phyloP scores from a whole-genome alignment of 805 yeast species.

The Myxozyma udenii region DNA sequence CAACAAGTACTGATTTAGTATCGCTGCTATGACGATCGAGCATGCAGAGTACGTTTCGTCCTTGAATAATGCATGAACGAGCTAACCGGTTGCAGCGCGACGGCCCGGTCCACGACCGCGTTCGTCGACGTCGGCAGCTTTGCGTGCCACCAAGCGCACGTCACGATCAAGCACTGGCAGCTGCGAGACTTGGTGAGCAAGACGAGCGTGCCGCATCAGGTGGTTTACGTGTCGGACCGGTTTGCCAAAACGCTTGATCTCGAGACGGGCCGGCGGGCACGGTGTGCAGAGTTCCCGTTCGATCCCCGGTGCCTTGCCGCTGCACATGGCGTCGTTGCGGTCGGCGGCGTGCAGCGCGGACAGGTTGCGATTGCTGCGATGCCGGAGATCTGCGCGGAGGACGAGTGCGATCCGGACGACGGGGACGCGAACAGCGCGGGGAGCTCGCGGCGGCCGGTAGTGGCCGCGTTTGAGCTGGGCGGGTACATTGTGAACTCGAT shows the following conservation, averaged over 20 bases:
- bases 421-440: too few species aligned
- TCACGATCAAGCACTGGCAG: conserved; percentile 64
- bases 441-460: conserved; percentile 3
- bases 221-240: conserved; percentile 60
- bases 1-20: too few species aligned
- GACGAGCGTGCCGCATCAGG: conserved; percentile 45
- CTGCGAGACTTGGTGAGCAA: conserved; percentile 64
- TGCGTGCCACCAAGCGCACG: conserved; percentile 29
- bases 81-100: conserved; percentile 5
- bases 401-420: too few species aligned
- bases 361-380: conserved; percentile 48
- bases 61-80: background rate
- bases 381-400: too few species aligned
- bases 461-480: conserved; percentile 59
- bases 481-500: conserved; percentile 83
- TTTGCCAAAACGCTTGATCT: conserved; percentile 49
- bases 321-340: conserved; percentile 50
- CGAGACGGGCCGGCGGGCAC: conserved; percentile 39
- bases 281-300: conserved; percentile 53
- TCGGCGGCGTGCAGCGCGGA: conserved; percentile 64
- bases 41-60: background rate
- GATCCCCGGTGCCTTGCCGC: conserved; percentile 70
- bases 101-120: conserved; percentile 18
- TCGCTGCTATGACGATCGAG: background rate
- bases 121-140: conserved; percentile 20